Evolutionary conservation across 805 yeast species (phyloP).

Genomic region (Candida pseudoglaebosa): DNA sequence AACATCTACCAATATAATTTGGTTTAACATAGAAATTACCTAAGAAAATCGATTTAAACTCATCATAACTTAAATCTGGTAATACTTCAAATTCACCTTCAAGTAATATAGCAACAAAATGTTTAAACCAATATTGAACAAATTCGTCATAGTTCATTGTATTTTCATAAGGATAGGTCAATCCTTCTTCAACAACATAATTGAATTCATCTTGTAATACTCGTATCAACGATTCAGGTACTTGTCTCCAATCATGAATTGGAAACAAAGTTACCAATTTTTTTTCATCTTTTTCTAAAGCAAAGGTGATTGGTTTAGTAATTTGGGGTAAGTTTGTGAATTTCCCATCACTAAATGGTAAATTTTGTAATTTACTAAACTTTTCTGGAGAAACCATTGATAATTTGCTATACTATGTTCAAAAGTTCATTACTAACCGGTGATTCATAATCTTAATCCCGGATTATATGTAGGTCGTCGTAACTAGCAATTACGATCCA

Average conservation of each 20-base stretch:
- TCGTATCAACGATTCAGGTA: slow-evolving; percentile 50
- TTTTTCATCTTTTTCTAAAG: slow-evolving; percentile 40
- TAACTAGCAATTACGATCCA: too few relatives aligned
- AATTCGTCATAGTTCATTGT: slow-evolving; percentile 47
- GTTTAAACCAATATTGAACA: slow-evolving; percentile 59
- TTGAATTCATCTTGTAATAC: slow-evolving; percentile 54
- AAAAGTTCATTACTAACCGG: too few relatives aligned
- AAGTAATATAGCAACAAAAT: slow-evolving; percentile 62
- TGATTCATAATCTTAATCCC: too few relatives aligned
- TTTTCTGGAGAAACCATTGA: background rate
- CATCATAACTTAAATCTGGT: slow-evolving; percentile 21
- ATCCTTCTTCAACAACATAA: slow-evolving; percentile 64
- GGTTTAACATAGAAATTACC: slow-evolving; percentile 86
- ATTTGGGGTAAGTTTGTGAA: slow-evolving; percentile 22
- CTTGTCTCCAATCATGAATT: slow-evolving; percentile 40
- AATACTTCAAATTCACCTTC: slow-evolving; percentile 26
- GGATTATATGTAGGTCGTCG: too few relatives aligned
- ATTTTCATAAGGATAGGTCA: slow-evolving; percentile 64
- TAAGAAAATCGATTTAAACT: slow-evolving; percentile 47
- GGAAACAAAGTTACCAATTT: slow-evolving; percentile 58
- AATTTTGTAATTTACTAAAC: slow-evolving; percentile 11
- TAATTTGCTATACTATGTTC: too few relatives aligned
- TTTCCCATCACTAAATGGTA: slow-evolving; percentile 34
- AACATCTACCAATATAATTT: slow-evolving; percentile 78
- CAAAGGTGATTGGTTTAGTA: slow-evolving; percentile 35